These are phyloP conservation scores for Nicotiana benthamiana DNA, from an alignment of 257 asterid species.

Conservation along the genomic window DNA sequence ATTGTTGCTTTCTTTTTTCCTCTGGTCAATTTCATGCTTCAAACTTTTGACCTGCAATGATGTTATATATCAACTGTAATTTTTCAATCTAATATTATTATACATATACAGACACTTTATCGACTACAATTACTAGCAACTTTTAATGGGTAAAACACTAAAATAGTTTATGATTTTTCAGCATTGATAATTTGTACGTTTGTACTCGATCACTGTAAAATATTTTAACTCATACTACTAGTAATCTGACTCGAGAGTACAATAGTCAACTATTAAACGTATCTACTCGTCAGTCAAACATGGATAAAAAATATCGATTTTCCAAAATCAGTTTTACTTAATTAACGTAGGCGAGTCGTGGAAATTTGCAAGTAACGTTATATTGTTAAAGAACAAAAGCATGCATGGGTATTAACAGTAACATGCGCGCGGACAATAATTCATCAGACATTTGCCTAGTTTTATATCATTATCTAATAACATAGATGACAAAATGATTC, in stretches of 20 bases:
- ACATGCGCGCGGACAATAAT: neutral
- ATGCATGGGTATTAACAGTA: too few relatives aligned
- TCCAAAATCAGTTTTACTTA: too few relatives aligned
- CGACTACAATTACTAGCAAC: neutral
- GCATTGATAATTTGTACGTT: neutral
- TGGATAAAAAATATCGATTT: too few relatives aligned
- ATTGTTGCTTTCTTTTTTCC: neutral
- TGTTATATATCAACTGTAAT: neutral
- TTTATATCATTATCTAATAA: neutral
- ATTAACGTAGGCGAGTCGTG: too few relatives aligned
- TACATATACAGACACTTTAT: neutral
- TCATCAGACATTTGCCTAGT: neutral
- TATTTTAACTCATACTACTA: neutral
- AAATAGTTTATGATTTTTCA: neutral
- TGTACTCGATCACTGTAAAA: neutral
- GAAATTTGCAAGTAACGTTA: too few relatives aligned
- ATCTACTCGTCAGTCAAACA: too few relatives aligned
- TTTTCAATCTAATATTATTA: neutral
- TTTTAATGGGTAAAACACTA: neutral
- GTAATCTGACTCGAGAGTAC: neutral
- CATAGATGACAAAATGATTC: too few relatives aligned
- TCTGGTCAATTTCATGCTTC: conserved; percentile 4
- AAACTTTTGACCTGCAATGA: conserved; percentile 7
- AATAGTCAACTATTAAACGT: neutral
- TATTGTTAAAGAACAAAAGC: too few relatives aligned